phyloP scores from a whole-genome alignment of 805 yeast species.

The Komagataella mondaviorum region DNA sequence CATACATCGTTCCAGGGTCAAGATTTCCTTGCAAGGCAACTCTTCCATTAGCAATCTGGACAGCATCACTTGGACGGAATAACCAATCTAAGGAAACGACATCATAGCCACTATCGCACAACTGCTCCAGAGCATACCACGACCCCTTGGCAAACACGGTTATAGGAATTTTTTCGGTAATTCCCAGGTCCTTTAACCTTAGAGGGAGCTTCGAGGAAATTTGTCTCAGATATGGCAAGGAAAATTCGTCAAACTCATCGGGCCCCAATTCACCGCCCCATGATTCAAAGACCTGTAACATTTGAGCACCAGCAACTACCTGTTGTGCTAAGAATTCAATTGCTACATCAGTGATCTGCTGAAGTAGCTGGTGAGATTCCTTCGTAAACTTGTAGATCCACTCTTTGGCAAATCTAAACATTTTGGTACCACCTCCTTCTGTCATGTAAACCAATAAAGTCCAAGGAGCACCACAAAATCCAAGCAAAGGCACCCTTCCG shows the following conservation, averaged over 20 bases:
- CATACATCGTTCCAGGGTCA: constrained; percentile 93
- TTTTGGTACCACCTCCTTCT: constrained; percentile 91
- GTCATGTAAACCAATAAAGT: constrained; percentile 92
- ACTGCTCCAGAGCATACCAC: constrained; percentile 86
- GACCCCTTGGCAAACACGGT: constrained; percentile 93
- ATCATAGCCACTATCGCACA: constrained; percentile 73
- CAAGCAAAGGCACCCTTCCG: constrained; percentile 89
- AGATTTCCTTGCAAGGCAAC: constrained; percentile 87
- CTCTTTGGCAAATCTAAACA: constrained; percentile 82
- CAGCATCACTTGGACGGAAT: constrained; percentile 76
- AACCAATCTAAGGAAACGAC: constrained; percentile 92
- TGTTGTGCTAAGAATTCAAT: constrained; percentile 88
- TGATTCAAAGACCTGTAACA: constrained; percentile 91
- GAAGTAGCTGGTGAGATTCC: constrained; percentile 56
- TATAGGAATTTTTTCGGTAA: constrained; percentile 63
- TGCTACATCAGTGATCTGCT: constrained; percentile 75
- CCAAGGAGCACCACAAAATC: constrained; percentile 98
- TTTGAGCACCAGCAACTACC: constrained; percentile 96
- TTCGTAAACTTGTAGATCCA: constrained; percentile 81
- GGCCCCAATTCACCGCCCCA: constrained; percentile 98
- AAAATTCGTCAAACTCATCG: constrained; percentile 73
- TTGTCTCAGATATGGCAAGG: constrained; percentile 76
- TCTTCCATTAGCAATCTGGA: constrained; percentile 57
- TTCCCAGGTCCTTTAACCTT: constrained; percentile 60
- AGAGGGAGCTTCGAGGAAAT: constrained; percentile 56